phyloP scores from a whole-genome alignment of 2,329 filamentous ascomycete genomes.

The Aspergillus alliaceus region DNA sequence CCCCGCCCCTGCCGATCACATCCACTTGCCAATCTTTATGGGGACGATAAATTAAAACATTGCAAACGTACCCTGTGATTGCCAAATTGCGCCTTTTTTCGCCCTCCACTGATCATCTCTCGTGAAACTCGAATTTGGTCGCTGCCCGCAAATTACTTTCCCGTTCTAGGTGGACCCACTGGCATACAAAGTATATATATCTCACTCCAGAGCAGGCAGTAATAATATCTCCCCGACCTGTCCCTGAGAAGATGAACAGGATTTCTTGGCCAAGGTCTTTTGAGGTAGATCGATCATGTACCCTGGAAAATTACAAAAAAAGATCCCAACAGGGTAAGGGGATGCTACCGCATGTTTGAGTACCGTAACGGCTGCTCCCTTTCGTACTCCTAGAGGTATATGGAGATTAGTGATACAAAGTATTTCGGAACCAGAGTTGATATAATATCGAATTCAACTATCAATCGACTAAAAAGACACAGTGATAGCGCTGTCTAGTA shows the following conservation, averaged over 20 bases:
- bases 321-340: no score
- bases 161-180: not conserved
- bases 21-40: slow-evolving; percentile 7
- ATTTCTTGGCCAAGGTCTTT: no score
- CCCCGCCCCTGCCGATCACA: slow-evolving; percentile 14
- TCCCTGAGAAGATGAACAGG: no score
- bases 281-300: no score
- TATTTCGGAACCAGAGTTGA: not conserved
- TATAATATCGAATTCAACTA: not conserved
- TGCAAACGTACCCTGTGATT: not conserved
- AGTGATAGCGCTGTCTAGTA: no score
- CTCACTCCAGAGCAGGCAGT: no score
- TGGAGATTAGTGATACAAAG: not conserved
- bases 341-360: no score
- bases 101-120: slow-evolving; percentile 1
- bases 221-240: no score
- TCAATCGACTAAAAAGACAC: not conserved
- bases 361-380: not conserved
- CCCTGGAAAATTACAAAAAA: no score
- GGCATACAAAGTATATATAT: no score
- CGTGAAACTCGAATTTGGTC: not conserved
- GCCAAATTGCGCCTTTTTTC: not conserved
- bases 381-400: not conserved
- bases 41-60: not conserved
- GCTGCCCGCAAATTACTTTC: not conserved